A percentile compares a stretch with the other conserved stretches of the same genome.
Conservation (phyloP, 2,329 filamentous ascomycete species). For the Camptophora hylomeconis region DNA sequence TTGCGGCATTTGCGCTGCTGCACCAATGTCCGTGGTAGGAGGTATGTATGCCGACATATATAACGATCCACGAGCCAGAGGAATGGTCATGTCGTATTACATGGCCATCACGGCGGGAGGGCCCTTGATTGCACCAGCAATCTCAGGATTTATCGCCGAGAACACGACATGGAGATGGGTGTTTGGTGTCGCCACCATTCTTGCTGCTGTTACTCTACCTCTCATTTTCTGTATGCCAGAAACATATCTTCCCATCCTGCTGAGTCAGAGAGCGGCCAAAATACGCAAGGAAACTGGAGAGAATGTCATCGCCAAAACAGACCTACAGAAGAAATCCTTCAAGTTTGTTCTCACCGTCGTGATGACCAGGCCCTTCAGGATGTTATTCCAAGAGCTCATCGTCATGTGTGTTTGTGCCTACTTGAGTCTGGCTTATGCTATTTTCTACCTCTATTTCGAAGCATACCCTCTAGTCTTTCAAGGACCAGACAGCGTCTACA, state of each 20-base stretch:
- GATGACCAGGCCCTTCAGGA: conserved; percentile 56
- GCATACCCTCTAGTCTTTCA: conserved; percentile 61
- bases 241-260: conserved; percentile 47
- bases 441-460: conserved; percentile 64
- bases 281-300: conserved; percentile 43
- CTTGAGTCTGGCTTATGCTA: conserved; percentile 55
- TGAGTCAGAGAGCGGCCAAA: conserved; percentile 42
- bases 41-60: conserved; percentile 36
- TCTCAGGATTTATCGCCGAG: conserved; percentile 32
- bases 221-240: conserved; percentile 52
- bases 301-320: conserved; percentile 44
- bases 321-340: conserved; percentile 40
- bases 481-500: conserved; percentile 21
- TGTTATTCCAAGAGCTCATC: conserved; percentile 61
- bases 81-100: conserved; percentile 29
- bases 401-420: conserved; percentile 59
- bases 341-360: conserved; percentile 44
- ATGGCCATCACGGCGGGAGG: conserved; percentile 30
- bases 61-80: conserved; percentile 26
- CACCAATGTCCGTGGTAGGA: conserved; percentile 30
- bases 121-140: conserved; percentile 29
- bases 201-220: conserved; percentile 46
- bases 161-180: conserved; percentile 33
- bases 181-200: conserved; percentile 50
- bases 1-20: conserved; percentile 27